Percentiles rank a stretch among this genome's conserved stretches.
Evolutionary conservation across 768 basidiomycete species (phyloP).

Genomic region (Strobilomyces confusus): DNA sequence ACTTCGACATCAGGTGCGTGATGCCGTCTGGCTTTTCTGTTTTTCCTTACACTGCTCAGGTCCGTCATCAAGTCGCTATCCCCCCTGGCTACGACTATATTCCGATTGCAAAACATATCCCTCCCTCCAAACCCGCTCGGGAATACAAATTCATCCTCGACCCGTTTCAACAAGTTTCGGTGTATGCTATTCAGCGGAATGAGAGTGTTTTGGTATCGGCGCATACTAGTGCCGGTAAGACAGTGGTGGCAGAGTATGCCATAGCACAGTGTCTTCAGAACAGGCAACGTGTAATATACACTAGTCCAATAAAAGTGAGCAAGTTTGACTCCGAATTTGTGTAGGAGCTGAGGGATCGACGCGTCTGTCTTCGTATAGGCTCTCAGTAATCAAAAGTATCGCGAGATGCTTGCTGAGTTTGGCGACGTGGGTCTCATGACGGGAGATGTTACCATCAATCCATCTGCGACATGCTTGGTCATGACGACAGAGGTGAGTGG

Average conservation of each 20-base stretch:
- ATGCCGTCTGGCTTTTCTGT: neutral
- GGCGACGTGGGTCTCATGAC: constrained; percentile 99
- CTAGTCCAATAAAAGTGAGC: constrained; percentile 97
- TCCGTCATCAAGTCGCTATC: constrained; percentile 94
- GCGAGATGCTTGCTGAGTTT: constrained; percentile 95
- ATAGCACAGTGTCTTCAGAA: constrained; percentile 94
- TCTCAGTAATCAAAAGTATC: constrained; percentile 97
- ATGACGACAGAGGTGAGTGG: constrained; percentile 94
- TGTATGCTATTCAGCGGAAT: constrained; percentile 93
- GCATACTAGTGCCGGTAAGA: constrained; percentile 98
- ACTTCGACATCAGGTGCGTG: constrained; percentile 66
- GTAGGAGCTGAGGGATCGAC: constrained; percentile 9
- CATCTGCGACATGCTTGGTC: constrained; percentile 92
- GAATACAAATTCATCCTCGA: constrained; percentile 96
- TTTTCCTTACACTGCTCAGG: constrained; percentile 40
- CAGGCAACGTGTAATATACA: constrained; percentile 97
- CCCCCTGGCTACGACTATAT: constrained; percentile 89
- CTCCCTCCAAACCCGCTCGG: constrained; percentile 84
- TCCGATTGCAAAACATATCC: constrained; percentile 88
- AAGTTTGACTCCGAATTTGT: constrained; percentile 12
- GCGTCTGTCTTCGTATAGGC: constrained; percentile 53
- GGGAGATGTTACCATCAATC: constrained; percentile 98
- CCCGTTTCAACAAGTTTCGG: constrained; percentile 94
- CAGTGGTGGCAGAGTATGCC: constrained; percentile 98
- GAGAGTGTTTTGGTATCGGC: constrained; percentile 98